Evolutionary conservation across 176 grass and related monocot genomes (phyloP).

Genomic region (bread wheat (Triticum aestivum)): IWGSC_CS_RefSeq_v2.1 NC_057799.1:23975008-23975507

Average conservation of each 20-base stretch:
- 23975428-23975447: neutral
- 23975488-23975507: neutral
- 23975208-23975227: conserved; percentile 70
- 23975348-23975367: conserved; percentile 83
- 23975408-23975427: neutral
- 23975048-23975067: neutral
- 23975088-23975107: conserved; percentile 75
- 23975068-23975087: conserved; percentile 5
- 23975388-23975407: conserved; percentile 15
- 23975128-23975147: conserved; percentile 74
- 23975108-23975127: conserved; percentile 80
- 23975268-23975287: conserved; percentile 76
- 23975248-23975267: conserved; percentile 90
- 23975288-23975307: conserved; percentile 85
- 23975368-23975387: conserved; percentile 82
- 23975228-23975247: conserved; percentile 63
- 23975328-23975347: conserved; percentile 70
- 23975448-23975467: neutral
- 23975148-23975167: conserved; percentile 92
- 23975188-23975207: conserved; percentile 74
- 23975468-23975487: neutral
- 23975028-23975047: neutral
- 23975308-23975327: conserved; percentile 80
- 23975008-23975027: neutral
- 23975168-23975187: conserved; percentile 73